phyloP scores from a whole-genome alignment of 805 yeast genomes.

The Kluyveromyces nonfermentans region DNA sequence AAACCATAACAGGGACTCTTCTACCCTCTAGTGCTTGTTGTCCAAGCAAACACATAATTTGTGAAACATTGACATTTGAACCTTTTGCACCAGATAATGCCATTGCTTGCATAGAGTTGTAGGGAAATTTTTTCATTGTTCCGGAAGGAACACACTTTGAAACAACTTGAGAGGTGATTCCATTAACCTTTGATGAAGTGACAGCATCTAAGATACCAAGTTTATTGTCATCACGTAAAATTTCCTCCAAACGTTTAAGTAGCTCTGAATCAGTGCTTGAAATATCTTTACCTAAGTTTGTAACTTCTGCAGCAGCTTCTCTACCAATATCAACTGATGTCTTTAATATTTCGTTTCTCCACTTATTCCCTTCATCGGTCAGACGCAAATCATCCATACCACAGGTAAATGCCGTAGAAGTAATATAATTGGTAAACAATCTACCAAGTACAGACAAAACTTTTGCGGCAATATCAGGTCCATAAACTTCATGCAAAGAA shows the following conservation, averaged over 20 bases:
- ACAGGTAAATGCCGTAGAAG: constrained; percentile 91
- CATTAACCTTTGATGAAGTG: constrained; percentile 84
- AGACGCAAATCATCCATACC: constrained; percentile 98
- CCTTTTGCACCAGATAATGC: constrained; percentile 99
- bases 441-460: constrained; percentile 89
- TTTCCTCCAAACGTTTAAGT: constrained; percentile 82
- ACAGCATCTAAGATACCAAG: constrained; percentile 92
- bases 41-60: constrained; percentile 97
- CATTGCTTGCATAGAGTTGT: constrained; percentile 97
- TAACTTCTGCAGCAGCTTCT: constrained; percentile 89
- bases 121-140: constrained; percentile 90
- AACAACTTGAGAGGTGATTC: constrained; percentile 91
- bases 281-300: constrained; percentile 55
- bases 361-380: constrained; percentile 80
- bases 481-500: constrained; percentile 92
- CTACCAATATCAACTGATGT: constrained; percentile 78
- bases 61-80: constrained; percentile 95
- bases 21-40: constrained; percentile 99
- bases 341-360: constrained; percentile 77
- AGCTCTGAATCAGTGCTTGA: constrained; percentile 62
- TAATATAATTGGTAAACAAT: constrained; percentile 86
- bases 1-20: constrained; percentile 98
- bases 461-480: constrained; percentile 83
- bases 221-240: constrained; percentile 85
- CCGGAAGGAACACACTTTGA: constrained; percentile 92